Evolutionary conservation across 2,329 filamentous ascomycete species (phyloP), one percentile per base, ranked within the genome.

Genomic region (Botrytis squamosa): DNA sequence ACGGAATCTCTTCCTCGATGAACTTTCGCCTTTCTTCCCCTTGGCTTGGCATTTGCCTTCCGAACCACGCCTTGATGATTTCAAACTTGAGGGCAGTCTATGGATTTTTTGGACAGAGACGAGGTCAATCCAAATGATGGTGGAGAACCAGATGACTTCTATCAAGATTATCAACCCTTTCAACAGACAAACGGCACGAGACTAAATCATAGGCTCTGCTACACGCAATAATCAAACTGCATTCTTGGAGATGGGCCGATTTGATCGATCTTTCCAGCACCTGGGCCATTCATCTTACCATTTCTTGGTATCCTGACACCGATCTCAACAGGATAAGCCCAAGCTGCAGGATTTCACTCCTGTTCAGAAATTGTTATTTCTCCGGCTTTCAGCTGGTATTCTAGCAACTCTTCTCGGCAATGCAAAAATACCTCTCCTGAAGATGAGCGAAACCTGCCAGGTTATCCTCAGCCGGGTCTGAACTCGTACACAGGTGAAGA

Each of bases 351-450:
- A 25, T 38, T 60, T 25, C 9, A 60, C n/a, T 38, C 57, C 57
- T 25, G 9, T 60, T 12, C 33, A 36, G 57, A 93, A 92, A 81
- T 85, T 89, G 55, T 84, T 93, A 67, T 97, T 97, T 83, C 89
- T 91, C 80, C 93, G 89, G 85, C 83, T 95, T 36, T 91, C 92
- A 59, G 86, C 90, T 40, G 86, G 87, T n/a, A 85, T 94, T 29
- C 87, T 95, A 69, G 81, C 92, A 76, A 93, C 92, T 52, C 94
- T 97, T 79, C 83, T 94, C 71, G 92, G 86, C 76, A 94, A 94
- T 83, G 91, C 91, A 66, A 86, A 87, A 70, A 88, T 22, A 92
- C 78, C 90, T 95, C 92, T 75, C 86, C 97, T 73, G 84, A 88
- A 70, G 88, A 74, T 86, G 89, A 76, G 85, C 90, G 62, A 85